Percentiles rank a stretch among this genome's conserved stretches.
phyloP scores from a whole-genome alignment of 352 stramenopile genomes.

The Globisporangium orthogonon region DNA sequence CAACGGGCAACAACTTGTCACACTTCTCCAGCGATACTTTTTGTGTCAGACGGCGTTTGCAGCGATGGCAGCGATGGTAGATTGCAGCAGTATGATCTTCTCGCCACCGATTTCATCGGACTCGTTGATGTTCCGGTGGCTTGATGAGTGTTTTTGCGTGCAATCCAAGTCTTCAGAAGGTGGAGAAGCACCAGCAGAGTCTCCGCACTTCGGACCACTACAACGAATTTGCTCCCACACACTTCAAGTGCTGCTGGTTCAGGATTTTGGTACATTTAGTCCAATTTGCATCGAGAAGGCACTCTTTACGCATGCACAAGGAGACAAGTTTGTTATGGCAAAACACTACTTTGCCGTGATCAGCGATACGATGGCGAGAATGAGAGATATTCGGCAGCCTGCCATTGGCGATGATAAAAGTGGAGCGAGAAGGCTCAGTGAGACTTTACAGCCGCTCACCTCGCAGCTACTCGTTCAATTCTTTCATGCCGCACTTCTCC shows the following conservation, averaged over 20 bases:
- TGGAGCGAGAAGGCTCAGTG: neutral
- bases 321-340: constrained; percentile 23
- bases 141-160: constrained; percentile 57
- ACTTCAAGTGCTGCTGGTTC: constrained; percentile 25
- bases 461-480: constrained; percentile 31
- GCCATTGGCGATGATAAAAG: neutral
- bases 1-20: constrained; percentile 9
- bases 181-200: constrained; percentile 6
- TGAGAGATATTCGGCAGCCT: neutral
- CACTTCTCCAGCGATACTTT: constrained; percentile 24
- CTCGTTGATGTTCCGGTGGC: constrained; percentile 28
- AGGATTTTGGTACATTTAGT: constrained; percentile 19
- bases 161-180: constrained; percentile 5
- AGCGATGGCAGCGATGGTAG: constrained; percentile 13
- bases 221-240: constrained; percentile 31
- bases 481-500: constrained; percentile 36
- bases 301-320: constrained; percentile 22
- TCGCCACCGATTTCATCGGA: constrained; percentile 11
- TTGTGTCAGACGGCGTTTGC: constrained; percentile 25
- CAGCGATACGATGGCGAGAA: constrained; percentile 9
- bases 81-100: constrained; percentile 11
- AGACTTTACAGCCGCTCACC: neutral
- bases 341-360: constrained; percentile 36
- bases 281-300: constrained; percentile 35
- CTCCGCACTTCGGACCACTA: constrained; percentile 33